Base-by-base conservation (phyloP, 2,329 filamentous ascomycete species). In the Dryadomyces sulphureus region DNA sequence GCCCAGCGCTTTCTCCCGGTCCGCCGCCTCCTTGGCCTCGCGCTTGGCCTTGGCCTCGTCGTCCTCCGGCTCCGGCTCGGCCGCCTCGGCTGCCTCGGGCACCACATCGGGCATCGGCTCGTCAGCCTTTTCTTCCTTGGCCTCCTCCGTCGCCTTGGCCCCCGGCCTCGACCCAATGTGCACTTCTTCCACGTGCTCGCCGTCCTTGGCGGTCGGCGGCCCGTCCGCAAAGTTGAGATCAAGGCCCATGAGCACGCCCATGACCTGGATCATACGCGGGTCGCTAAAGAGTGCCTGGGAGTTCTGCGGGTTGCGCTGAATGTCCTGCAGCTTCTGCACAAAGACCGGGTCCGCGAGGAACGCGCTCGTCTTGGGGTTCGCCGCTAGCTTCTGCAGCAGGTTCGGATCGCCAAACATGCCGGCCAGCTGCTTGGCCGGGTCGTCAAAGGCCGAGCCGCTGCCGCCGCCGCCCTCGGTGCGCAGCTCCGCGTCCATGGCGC, bases 351-450 rank as follows among this genome's bases (percentile, higher is more conserved):
- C 92, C 48, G 78, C 81, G 27, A 98, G 79, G 56, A 84, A 77
- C 12, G 71, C 62, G 53, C 82, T 81, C 11, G 93, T 98, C 78
- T 96, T 96, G 52, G 93, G 92, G 70, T 96, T 96, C 56, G 68
- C 75, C 52, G 89, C 88, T 48, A 98, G 80, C 71, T 98, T 98
- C 62, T 86, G 75, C 52, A 93, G 72, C 54, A 98, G 69, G 58
- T 88, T 78, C 17, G 92, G 92, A 62, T 98, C 93, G 61, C 78
- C 90, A 73, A 98, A 96, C 75, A 98, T 89, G 60, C 79, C 77
- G 54, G 84, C 85, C n/a, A 98, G 70, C 50, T 52, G 49, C 27
- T 36, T 32, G 25, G 41, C 19, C 12, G 48, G 47, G 38, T 48
- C 45, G 11, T 34, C 38, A 38, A 47, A 49, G 88, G 87, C 45